Percentiles rank a stretch among this genome's conserved stretches.
These are phyloP conservation scores for Mortierella sp. DNA, from an alignment of 371 early-diverging fungal species.

Conservation along the genomic window DNA sequence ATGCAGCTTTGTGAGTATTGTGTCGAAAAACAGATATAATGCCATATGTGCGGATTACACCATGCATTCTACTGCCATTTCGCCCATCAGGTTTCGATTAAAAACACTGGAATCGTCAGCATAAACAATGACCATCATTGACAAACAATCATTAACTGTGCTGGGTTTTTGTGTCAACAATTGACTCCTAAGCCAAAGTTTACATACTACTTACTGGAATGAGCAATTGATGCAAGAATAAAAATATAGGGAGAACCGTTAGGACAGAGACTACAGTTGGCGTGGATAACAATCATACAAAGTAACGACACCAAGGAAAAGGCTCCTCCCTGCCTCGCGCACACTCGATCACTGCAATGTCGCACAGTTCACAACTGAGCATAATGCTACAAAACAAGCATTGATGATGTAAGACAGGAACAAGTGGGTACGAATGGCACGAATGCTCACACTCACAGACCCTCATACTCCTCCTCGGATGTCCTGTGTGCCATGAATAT, in stretches of 20 bases:
- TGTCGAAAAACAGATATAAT: slow-evolving; percentile 1
- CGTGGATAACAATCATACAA: not conserved
- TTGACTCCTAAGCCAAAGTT: not conserved
- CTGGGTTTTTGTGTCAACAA: not conserved
- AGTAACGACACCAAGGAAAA: not conserved
- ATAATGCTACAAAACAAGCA: not conserved
- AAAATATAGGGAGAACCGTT: slow-evolving; percentile 2
- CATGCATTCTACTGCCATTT: not conserved
- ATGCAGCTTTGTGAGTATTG: not conserved
- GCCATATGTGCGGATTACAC: not conserved
- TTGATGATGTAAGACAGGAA: slow-evolving; percentile 9
- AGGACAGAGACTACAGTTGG: not conserved
- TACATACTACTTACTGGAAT: not conserved
- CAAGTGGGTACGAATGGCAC: not conserved
- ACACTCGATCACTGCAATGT: slow-evolving; percentile 1
- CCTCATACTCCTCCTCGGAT: not conserved
- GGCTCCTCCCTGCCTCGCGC: not conserved
- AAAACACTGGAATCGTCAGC: not conserved
- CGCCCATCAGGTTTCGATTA: not conserved
- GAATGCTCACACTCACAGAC: not conserved
- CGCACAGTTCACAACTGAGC: slow-evolving; percentile 5
- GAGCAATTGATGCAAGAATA: not conserved
- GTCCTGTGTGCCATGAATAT: not conserved
- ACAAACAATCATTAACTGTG: not conserved
- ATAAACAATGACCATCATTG: not conserved